Base-by-base conservation (phyloP, 2,329 filamentous ascomycete species). In the Grosmannia serpens region DNA sequence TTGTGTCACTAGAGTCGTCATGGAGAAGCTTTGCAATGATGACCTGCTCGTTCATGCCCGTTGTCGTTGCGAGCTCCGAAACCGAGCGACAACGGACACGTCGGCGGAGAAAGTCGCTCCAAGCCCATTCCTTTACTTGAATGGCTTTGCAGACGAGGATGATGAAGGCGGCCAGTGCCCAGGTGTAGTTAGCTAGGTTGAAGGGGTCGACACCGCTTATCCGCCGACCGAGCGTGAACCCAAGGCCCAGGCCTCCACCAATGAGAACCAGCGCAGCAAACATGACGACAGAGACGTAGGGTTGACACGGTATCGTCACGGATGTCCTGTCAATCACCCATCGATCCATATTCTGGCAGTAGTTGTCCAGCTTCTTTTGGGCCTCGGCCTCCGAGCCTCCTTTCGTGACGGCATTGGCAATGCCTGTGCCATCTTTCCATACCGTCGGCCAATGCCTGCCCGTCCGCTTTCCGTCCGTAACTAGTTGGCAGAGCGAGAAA, bases 161-260 rank as follows among this genome's bases (percentile, higher is more conserved):
- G 24, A 67, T 8, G 35, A 70, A 68, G 4, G 61, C 67, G 11
- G 67, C 63, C 0, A 67, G 41, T 0, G 64, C 62, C 69, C 68
- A 70, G 24, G 55, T 49, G 59, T 65, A 70, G 26, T 58, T 60
- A 1, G 67, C 62, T 10, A 56, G 31, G 55, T 68, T 65, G 62
- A 68, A 70, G 5, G 69, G 69, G 55, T 70, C 68, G 2, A 70
- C 68, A 22, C 65, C 67, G 0, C 47, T 10, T n/a, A 70, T 62
- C 1, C 68, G 60, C 1, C 67, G 41, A 10, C 63, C 61, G 24
- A 70, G 59, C 1, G 59, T 63, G 46, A 69, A 63, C 11, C 67
- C 68, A 15, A 68, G 58, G 4, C 59, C 63, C 3, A 70, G 41
- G 2, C 68, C 68, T 3, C 65, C 66, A 13, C 33, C 38, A 2